These are phyloP conservation scores for Chlamydomonas schloesseri DNA, from an alignment of 139 green algal genomes.

Conservation along the genomic window DNA sequence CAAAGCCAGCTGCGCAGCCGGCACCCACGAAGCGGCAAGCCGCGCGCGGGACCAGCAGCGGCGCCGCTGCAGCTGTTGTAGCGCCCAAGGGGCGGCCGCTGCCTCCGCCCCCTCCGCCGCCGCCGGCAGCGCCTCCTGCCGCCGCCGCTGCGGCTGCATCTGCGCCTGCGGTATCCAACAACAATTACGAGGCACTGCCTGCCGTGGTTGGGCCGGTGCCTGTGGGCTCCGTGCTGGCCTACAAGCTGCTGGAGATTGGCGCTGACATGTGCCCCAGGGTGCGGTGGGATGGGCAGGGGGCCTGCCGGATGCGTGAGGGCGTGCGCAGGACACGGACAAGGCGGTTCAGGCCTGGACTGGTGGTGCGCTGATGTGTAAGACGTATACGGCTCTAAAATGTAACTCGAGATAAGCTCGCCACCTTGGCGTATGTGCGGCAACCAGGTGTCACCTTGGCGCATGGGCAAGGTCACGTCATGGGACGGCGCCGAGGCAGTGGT, in stretches of 20 bases:
- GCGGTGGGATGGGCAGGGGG: not conserved
- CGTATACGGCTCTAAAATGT: too few species aligned
- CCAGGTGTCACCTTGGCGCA: constrained; percentile 17
- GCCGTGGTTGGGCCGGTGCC: not conserved
- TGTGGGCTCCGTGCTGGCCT: constrained; percentile 21
- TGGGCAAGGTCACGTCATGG: not conserved
- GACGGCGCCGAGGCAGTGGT: not conserved
- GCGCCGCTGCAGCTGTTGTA: not conserved
- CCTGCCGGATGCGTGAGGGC: too few species aligned
- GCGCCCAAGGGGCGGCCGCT: not conserved
- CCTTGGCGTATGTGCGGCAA: too few species aligned
- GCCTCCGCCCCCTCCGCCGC: not conserved
- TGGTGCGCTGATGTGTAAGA: too few species aligned
- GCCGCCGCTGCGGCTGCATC: not conserved
- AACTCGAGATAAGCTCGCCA: too few species aligned
- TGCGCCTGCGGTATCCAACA: too few species aligned
- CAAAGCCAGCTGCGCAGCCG: not conserved
- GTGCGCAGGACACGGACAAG: too few species aligned
- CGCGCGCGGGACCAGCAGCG: not conserved
- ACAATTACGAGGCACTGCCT: constrained; percentile 7
- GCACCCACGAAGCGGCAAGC: not conserved
- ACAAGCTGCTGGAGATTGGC: constrained; percentile 33
- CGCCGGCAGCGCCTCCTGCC: not conserved
- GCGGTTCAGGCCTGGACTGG: too few species aligned
- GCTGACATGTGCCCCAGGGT: constrained; percentile 35